phyloP scores from a whole-genome alignment of 1,284 basidiomycete species.

The Ustilago trichophora region DNA sequence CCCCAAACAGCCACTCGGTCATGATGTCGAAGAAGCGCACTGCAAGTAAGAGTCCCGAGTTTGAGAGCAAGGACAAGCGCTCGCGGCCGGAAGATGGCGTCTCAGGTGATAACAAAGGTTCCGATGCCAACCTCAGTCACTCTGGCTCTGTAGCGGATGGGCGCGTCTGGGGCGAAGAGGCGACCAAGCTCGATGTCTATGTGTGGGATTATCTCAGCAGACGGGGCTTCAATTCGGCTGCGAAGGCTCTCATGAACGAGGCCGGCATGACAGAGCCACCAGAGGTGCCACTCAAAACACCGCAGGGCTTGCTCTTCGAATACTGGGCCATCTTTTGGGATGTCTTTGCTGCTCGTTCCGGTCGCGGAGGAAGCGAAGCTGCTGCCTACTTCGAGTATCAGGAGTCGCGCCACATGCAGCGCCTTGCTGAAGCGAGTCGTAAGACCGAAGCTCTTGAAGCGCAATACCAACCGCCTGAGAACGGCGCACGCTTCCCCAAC shows the following conservation, averaged over 20 bases:
- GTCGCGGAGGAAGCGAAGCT: conserved; percentile 54
- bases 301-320: conserved; percentile 62
- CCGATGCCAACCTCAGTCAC: conserved; percentile 21
- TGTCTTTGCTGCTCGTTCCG: conserved; percentile 59
- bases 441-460: conserved; percentile 45
- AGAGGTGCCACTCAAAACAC: conserved; percentile 60
- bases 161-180: conserved; percentile 57
- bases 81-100: conserved; percentile 43
- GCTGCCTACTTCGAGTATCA: conserved; percentile 57
- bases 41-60: conserved; percentile 50
- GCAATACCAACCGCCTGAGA: conserved; percentile 40
- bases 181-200: conserved; percentile 63
- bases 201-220: conserved; percentile 65
- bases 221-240: conserved; percentile 55
- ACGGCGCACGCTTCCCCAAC: conserved; percentile 42
- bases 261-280: conserved; percentile 59
- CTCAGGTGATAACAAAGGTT: conserved; percentile 9
- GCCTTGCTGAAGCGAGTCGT: conserved; percentile 38
- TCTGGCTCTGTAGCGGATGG: conserved; percentile 31
- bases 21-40: conserved; percentile 49
- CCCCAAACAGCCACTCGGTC: conserved; percentile 34
- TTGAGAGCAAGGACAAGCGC: conserved; percentile 52
- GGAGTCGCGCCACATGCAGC: conserved; percentile 55
- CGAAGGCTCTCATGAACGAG: conserved; percentile 59
- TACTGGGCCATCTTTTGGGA: conserved; percentile 67